Conservation (phyloP, 2,329 filamentous ascomycete genomes). For the Cladorrhinum sp. region DNA sequence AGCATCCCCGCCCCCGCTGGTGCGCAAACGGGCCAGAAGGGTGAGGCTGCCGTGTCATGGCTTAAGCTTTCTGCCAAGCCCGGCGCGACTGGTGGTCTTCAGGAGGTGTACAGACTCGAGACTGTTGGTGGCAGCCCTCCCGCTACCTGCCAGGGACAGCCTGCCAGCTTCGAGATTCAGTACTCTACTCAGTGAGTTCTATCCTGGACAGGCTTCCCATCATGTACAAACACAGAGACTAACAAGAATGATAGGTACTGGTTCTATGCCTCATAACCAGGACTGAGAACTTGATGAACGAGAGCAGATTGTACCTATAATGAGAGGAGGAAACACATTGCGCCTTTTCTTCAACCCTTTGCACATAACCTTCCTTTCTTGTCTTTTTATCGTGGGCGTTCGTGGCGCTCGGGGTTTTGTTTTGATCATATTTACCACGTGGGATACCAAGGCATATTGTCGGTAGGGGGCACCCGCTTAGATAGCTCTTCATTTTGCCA, state of each 20-base stretch:
- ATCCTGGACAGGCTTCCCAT: too few species aligned
- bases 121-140: slow-evolving; percentile 81
- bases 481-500: slow-evolving; percentile 5
- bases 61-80: slow-evolving; percentile 62
- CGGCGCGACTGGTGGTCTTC: slow-evolving; percentile 59
- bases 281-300: background rate
- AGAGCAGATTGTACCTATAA: background rate
- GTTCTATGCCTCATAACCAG: slow-evolving; percentile 21
- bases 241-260: slow-evolving; percentile 19
- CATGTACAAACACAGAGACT: slow-evolving; percentile 3
- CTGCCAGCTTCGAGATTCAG: slow-evolving; percentile 64
- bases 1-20: slow-evolving; percentile 59
- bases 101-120: slow-evolving; percentile 77
- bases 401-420: background rate
- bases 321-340: background rate
- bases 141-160: slow-evolving; percentile 64
- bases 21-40: slow-evolving; percentile 57
- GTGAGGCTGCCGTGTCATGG: slow-evolving; percentile 74
- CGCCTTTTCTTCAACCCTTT: background rate
- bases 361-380: slow-evolving; percentile 2
- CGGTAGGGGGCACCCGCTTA: background rate
- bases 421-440: too few species aligned
- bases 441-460: slow-evolving; percentile 1
- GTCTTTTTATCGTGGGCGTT: slow-evolving; percentile 8
- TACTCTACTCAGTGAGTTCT: slow-evolving; percentile 80